Evolutionary conservation across 2,329 filamentous ascomycete genomes (phyloP).

Genomic region (Hypoxylon sp.): DNA sequence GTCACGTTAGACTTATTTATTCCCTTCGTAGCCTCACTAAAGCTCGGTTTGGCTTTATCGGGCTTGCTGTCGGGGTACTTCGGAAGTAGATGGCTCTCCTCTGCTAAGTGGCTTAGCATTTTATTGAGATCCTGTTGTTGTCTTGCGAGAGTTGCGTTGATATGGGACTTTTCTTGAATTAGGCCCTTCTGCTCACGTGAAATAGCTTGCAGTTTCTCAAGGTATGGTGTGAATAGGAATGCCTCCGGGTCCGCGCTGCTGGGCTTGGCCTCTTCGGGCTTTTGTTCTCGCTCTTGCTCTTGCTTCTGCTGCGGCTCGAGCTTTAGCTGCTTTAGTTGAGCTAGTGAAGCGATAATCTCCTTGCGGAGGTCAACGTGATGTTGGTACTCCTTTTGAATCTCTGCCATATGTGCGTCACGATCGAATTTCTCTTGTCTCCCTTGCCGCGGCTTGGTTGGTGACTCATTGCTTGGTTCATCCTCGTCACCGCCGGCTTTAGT

Average conservation of each 20-base stretch:
- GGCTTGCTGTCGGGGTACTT: slow-evolving; percentile 62
- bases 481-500: slow-evolving; percentile 64
- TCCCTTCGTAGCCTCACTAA: slow-evolving; percentile 61
- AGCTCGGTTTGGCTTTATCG: slow-evolving; percentile 57
- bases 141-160: slow-evolving; percentile 65
- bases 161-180: slow-evolving; percentile 71
- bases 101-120: slow-evolving; percentile 67
- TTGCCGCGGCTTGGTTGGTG: slow-evolving; percentile 38
- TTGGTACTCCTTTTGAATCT: slow-evolving; percentile 68
- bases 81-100: slow-evolving; percentile 74
- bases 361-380: slow-evolving; percentile 67
- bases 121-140: slow-evolving; percentile 67
- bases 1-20: slow-evolving; percentile 57
- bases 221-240: slow-evolving; percentile 69
- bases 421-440: slow-evolving; percentile 42
- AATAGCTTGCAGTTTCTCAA: slow-evolving; percentile 67
- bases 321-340: slow-evolving; percentile 45
- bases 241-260: slow-evolving; percentile 48
- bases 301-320: slow-evolving; percentile 31
- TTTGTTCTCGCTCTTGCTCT: slow-evolving; percentile 16
- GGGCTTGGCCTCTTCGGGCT: slow-evolving; percentile 7
- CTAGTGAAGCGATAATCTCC: slow-evolving; percentile 61
- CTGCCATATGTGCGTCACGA: slow-evolving; percentile 60
- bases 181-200: slow-evolving; percentile 70
- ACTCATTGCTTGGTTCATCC: slow-evolving; percentile 46